Base-by-base conservation (phyloP, 116 monocot species). In the Zostera marina region DNA sequence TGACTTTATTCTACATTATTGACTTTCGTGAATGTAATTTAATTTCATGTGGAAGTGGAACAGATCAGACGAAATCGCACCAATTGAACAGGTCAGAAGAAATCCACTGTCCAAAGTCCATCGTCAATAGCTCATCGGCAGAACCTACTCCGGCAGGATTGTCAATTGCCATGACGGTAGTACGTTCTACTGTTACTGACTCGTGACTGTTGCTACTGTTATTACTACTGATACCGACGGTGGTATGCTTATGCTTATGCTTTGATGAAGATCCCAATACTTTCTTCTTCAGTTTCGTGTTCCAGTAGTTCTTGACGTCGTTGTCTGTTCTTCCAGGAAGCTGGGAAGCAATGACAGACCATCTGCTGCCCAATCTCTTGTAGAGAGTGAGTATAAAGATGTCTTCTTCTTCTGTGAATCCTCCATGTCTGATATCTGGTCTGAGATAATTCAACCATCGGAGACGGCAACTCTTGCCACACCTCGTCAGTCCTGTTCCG, bases 391-490 rank as follows among this genome's bases (percentile, higher is more conserved):
- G 40, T 14, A 69, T 69, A 26, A 69, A 20, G 46, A 43, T 47
- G 61, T 69, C 69, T 62, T 73, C 73, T 22, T 66, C 73, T 43
- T 67, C 62, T 10, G 73, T 62, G 58, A 73, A 73, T 22, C 67
- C 67, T 8, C 73, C 73, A 19, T 67, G 73, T 53, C 63, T 73
- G 55, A 73, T 67, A 52, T 53, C 59, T 4, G 74, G 74, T 23
- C 77, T 54, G 52, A 81, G 81, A 53, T 81, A 81, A 44, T 81
- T 81, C 56, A 81, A 64, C 81, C 81, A 81, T 42, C 81, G 58
- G 32, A 81, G 68, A 46, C 81, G 81, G 67, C 81, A 81, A 70
- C 81, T 81, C 77, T 81, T 81, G 52, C 80, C 80, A 47, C 80
- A 80, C 23, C 71, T 48, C 42, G 47, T 64, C 8, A 71, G 64